A percentile compares a stretch with the other conserved stretches of the same genome.
These are phyloP conservation scores for Tremella yokohamensis DNA, from an alignment of 768 basidiomycete genomes.

Conservation along the genomic window DNA sequence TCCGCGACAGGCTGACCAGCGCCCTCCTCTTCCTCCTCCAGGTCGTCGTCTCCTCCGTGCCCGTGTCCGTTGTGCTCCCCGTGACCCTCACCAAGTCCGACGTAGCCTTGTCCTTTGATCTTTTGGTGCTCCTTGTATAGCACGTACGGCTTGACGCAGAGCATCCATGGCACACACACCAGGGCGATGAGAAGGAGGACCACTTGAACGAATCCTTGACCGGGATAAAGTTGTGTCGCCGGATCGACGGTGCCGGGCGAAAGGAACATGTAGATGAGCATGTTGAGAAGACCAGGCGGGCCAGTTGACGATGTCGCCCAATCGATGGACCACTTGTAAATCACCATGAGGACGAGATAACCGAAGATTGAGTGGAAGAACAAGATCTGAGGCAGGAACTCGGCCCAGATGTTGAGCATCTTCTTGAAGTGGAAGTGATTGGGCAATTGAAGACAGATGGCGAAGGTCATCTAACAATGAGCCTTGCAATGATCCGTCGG, in stretches of 20 bases:
- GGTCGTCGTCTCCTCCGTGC: conserved; percentile 28
- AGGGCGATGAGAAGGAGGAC: conserved; percentile 71
- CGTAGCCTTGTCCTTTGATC: conserved; percentile 78
- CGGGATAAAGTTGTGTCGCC: conserved; percentile 70
- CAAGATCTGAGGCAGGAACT: conserved; percentile 94
- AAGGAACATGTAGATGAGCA: conserved; percentile 90
- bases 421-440: conserved; percentile 94
- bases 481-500: neutral
- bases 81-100: conserved; percentile 53
- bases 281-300: conserved; percentile 80
- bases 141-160: conserved; percentile 86
- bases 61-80: conserved; percentile 38
- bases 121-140: conserved; percentile 83
- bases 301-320: conserved; percentile 68
- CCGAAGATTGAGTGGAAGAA: conserved; percentile 98
- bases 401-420: conserved; percentile 78
- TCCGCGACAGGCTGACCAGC: conserved; percentile 64
- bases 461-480: conserved; percentile 84
- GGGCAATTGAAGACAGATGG: conserved; percentile 88
- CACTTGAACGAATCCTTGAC: conserved; percentile 80
- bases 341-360: conserved; percentile 85
- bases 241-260: conserved; percentile 75
- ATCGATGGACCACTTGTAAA: conserved; percentile 96
- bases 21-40: conserved; percentile 60
- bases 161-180: conserved; percentile 92